Percentiles rank a stretch among this genome's conserved stretches.
These are phyloP conservation scores for Cystofilobasidium bisporidii DNA, from an alignment of 768 basidiomycete genomes.

Conservation along the genomic window DNA sequence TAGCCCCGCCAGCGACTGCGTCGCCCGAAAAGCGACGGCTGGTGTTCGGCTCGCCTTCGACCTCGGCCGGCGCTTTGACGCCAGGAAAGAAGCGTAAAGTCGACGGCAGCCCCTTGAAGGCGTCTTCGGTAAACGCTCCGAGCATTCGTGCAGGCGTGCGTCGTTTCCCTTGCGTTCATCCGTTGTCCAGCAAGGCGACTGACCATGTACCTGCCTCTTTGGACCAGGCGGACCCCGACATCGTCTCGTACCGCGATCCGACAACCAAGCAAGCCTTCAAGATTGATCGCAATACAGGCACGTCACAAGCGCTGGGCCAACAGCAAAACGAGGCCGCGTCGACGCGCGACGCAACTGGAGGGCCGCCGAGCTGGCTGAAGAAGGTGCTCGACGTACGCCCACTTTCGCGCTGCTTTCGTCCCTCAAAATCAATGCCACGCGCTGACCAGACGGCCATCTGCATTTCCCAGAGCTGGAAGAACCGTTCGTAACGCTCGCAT, in stretches of 20 bases:
- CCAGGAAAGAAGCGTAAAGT: neutral
- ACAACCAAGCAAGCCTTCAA: slow-evolving; percentile 51
- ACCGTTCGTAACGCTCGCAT: slow-evolving; percentile 3
- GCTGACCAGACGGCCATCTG: too few relatives aligned
- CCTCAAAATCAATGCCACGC: too few relatives aligned
- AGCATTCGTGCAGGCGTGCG: too few relatives aligned
- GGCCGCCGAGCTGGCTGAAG: neutral
- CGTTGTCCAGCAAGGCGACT: too few relatives aligned
- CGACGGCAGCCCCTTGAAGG: too few relatives aligned
- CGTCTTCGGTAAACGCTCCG: too few relatives aligned
- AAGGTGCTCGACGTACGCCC: neutral
- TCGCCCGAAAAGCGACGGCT: neutral
- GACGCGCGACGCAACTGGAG: neutral
- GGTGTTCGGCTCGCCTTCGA: neutral
- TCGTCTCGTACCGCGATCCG: slow-evolving; percentile 46
- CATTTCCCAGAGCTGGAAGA: neutral
- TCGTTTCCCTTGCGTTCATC: too few relatives aligned
- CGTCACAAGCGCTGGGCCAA: slow-evolving; percentile 47
- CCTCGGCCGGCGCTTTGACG: neutral
- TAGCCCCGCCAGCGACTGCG: neutral
- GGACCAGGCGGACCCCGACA: slow-evolving; percentile 1
- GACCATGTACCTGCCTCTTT: too few relatives aligned
- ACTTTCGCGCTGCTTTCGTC: neutral
- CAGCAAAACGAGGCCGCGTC: too few relatives aligned
- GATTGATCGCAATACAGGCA: slow-evolving; percentile 61